These are phyloP conservation scores for Punctularia strigosozonata DNA, from an alignment of 768 basidiomycete species.

Conservation along the genomic window DNA sequence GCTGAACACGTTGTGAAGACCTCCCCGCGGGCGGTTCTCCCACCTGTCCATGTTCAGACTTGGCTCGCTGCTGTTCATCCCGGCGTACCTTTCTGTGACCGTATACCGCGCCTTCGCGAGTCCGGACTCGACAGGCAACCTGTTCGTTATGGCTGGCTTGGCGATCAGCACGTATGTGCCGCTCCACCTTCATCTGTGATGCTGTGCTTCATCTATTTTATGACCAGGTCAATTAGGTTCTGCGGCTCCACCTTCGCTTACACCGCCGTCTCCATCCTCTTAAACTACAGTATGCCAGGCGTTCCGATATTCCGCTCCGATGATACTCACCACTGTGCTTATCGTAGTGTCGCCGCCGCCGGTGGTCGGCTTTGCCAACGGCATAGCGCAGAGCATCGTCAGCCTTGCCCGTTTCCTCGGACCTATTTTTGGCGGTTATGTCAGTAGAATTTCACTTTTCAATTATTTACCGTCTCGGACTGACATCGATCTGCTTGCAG, in stretches of 20 bases:
- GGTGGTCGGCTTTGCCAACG: slow-evolving; percentile 87
- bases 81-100: slow-evolving; percentile 74
- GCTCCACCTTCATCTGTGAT: neutral
- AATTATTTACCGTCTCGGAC: neutral
- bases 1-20: slow-evolving; percentile 30
- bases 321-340: slow-evolving; percentile 1
- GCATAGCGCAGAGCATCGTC: slow-evolving; percentile 91
- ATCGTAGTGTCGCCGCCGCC: slow-evolving; percentile 77
- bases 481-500: slow-evolving; percentile 2
- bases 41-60: slow-evolving; percentile 86
- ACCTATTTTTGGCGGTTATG: slow-evolving; percentile 76
- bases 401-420: slow-evolving; percentile 88
- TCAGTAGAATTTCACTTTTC: no score
- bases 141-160: slow-evolving; percentile 76
- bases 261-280: slow-evolving; percentile 79
- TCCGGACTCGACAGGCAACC: slow-evolving; percentile 54
- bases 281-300: slow-evolving; percentile 61
- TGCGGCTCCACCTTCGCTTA: slow-evolving; percentile 85
- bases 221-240: slow-evolving; percentile 72
- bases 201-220: neutral
- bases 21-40: slow-evolving; percentile 73
- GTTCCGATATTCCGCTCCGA: slow-evolving; percentile 2
- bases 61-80: slow-evolving; percentile 78
- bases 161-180: slow-evolving; percentile 68
- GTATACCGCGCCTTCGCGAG: slow-evolving; percentile 68